Evolutionary conservation across 306 rosid genomes (phyloP).

Genomic region (Clitoria ternatea): DNA sequence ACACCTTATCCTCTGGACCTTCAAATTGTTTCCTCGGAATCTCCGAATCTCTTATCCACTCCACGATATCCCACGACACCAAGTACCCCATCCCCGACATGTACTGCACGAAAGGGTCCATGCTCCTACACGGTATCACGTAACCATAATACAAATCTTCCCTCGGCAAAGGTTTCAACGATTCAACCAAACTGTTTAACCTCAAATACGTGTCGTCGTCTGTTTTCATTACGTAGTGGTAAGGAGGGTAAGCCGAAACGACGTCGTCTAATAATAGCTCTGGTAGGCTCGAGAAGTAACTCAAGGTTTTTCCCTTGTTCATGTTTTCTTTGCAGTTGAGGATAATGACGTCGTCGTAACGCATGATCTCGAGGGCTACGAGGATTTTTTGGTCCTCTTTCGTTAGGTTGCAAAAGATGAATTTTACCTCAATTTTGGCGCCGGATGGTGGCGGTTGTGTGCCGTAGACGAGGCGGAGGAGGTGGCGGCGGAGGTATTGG

Average conservation of each 20-base stretch:
- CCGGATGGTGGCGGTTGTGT: slow-evolving; percentile 35
- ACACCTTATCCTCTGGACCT: slow-evolving; percentile 62
- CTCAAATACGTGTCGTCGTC: slow-evolving; percentile 60
- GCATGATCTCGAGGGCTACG: slow-evolving; percentile 59
- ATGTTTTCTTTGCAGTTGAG: slow-evolving; percentile 67
- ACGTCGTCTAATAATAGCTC: slow-evolving; percentile 41
- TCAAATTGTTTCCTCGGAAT: slow-evolving; percentile 49
- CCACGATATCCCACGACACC: slow-evolving; percentile 71
- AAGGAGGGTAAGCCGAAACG: slow-evolving; percentile 39
- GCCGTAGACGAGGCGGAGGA: slow-evolving; percentile 61
- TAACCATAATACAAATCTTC: slow-evolving; percentile 70
- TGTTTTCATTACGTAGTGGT: slow-evolving; percentile 63
- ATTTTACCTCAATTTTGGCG: slow-evolving; percentile 52
- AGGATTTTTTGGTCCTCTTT: slow-evolving; percentile 64
- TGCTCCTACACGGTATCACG: slow-evolving; percentile 66
- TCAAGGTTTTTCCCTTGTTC: slow-evolving; percentile 69
- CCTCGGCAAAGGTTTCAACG: slow-evolving; percentile 48
- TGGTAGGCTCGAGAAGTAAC: slow-evolving; percentile 60
- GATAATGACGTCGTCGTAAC: slow-evolving; percentile 57
- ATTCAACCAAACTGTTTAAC: slow-evolving; percentile 46
- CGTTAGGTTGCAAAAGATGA: slow-evolving; percentile 66
- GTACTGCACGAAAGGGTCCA: slow-evolving; percentile 62
- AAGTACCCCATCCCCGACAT: slow-evolving; percentile 83
- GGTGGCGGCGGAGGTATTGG: slow-evolving; percentile 64
- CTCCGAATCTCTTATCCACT: slow-evolving; percentile 56